Conservation (phyloP, 139 green algal species). For the Chlamydomonas incerta region DNA sequence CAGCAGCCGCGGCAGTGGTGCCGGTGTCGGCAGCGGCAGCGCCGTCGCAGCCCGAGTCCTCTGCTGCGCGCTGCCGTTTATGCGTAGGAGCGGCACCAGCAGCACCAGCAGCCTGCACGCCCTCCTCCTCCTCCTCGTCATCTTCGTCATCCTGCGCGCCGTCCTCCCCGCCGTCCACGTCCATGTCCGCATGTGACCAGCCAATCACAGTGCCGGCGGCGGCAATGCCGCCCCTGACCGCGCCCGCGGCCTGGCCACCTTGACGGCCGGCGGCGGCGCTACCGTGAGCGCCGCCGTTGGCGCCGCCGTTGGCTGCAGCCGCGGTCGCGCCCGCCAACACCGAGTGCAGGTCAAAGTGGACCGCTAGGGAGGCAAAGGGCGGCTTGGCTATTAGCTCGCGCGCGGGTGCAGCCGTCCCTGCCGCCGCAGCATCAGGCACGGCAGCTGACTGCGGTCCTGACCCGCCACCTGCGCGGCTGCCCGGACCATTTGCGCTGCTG, state of each 20-base stretch:
- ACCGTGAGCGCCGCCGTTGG: not conserved
- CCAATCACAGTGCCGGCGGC: slow-evolving; percentile 18
- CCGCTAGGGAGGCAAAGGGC: slow-evolving; percentile 10
- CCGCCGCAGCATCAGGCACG: too few relatives aligned
- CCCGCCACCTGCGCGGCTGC: too few relatives aligned
- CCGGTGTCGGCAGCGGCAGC: not conserved
- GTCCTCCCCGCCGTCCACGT: not conserved
- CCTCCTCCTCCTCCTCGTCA: not conserved
- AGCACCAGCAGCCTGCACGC: too few relatives aligned
- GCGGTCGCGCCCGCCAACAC: not conserved
- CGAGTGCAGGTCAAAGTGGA: slow-evolving; percentile 21
- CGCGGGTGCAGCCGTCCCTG: too few relatives aligned
- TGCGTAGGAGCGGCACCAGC: too few relatives aligned
- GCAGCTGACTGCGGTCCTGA: too few relatives aligned
- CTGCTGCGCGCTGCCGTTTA: not conserved
- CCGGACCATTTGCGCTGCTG: not conserved
- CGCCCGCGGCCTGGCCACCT: not conserved
- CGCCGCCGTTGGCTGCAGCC: not conserved
- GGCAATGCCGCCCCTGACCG: not conserved
- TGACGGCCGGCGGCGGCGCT: not conserved
- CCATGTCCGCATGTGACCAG: not conserved
- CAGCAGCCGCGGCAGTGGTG: too few relatives aligned
- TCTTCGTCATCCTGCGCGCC: not conserved
- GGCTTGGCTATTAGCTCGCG: not conserved
- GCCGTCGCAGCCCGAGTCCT: not conserved